Evolutionary conservation across 371 early-diverging fungal species (phyloP), one percentile per base, ranked within the genome.

Genomic region (Mortierella sp.): DNA sequence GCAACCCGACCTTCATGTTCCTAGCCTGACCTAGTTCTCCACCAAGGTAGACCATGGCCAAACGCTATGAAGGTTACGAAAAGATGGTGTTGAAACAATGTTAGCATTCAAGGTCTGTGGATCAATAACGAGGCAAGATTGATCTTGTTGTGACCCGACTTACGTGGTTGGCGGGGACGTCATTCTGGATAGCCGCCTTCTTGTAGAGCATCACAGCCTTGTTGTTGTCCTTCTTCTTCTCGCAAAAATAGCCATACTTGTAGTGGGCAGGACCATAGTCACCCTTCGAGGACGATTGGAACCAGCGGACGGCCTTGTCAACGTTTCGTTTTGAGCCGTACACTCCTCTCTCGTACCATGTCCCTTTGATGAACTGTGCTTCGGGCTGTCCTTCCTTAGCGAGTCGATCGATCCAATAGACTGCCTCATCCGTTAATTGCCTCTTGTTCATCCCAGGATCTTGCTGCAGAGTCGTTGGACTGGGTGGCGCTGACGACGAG

Each of bases 171-270:
- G 90, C 87, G 54, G 85, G 70, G 38, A 86, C 82, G 71, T 91
- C 86, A 58, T 93, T 86, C 55, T 90, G 81, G 49, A 86, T 82
- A 8, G 94, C 92, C 0, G 93, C 91, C 70, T 86, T 86, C 71
- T 86, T 84, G 82, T 91, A 95, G 67, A 88, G 88, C 56, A 89
- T 84, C 23, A 93, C 80, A 0, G 95, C 88, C 55, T 90, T 88
- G 55, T 79, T 83, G 38, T 71, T 79, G 55, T 91, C 88, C 58
- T 84, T 85, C 51, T 85, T 85, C 28, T 82, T 81, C 66, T 92
- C 93, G 61, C 83, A 83, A 58, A 71, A 67, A 72, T 80, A 73
- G 34, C 71, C 80, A 24, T 86, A 80, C 61, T 80, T 79, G 64
- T 78, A 57, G 48, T 81, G 71, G 13, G 82, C 84, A 18, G 70